Evolutionary conservation across 495 filamentous ascomycete genomes (phyloP), one percentile per base, ranked within the genome.

Genomic region (Aspergillus steynii): DNA sequence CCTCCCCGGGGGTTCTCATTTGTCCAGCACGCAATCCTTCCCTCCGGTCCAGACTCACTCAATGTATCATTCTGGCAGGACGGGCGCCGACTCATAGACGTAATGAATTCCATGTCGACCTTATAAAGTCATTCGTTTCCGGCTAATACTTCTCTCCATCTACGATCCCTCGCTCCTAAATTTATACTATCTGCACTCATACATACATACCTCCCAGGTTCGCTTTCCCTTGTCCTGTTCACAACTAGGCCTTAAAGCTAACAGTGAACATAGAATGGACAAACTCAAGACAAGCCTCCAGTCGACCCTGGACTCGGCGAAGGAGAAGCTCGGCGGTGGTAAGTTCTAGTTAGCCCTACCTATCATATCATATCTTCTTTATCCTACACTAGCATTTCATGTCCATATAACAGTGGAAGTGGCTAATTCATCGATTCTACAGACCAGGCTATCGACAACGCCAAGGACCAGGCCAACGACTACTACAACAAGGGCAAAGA

Each of bases 401-500:
- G 20, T 20, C 20, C 20, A 20, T 20, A 20, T 20, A 20, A 20
- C 20, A 20, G 20, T 20, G 20, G 20, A 20, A 20, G 20, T 20
- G 20, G 20, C 20, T 42, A 15, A 42, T 12, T 14, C 3, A 37
- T 42, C 20, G 20, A 20, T 15, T 14, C 37, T 2, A 42, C 14
- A 42, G 37, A 42, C 37, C 37, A 42, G 12, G 37, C 37, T 15
- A 10, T 42, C 9, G 37, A 42, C 9, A 42, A 42, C 37, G 37
- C 37, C 37, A 42, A 42, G 12, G 4, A 42, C 37, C 37, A 42
- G 37, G 37, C 37, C 37, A 42, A 15, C 37, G 10, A 42, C 10
- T 42, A 42, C 37, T 42, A 14, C 37, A 50, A 46, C 12, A 32
- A 58, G 37, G 56, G 56, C 56, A 50, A 58, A 47, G 56, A 58